These are phyloP conservation scores for Ceratocystis huliohia DNA, from an alignment of 2,329 filamentous ascomycete genomes.

Conservation along the genomic window DNA sequence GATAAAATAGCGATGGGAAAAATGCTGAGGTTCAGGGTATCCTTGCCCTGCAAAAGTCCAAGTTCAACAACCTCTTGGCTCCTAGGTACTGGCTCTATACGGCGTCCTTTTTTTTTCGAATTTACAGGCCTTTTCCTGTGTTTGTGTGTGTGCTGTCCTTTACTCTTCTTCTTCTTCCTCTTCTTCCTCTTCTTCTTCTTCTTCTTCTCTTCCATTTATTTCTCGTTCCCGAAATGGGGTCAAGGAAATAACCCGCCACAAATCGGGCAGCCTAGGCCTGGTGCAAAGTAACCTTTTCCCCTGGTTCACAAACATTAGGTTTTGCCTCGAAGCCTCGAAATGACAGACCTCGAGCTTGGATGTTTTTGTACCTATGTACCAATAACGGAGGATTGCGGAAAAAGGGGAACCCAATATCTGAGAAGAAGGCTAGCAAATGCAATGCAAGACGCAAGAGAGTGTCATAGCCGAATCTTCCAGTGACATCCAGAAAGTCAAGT, in stretches of 20 bases:
- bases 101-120: not conserved
- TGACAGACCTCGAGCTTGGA: not conserved
- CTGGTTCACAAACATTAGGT: slow-evolving; percentile 1
- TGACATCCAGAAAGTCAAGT: not conserved
- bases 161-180: too few species aligned
- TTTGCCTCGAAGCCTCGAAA: not conserved
- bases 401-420: not conserved
- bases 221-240: too few species aligned
- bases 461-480: not conserved
- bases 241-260: not conserved
- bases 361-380: not conserved
- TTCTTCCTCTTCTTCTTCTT: too few species aligned
- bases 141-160: not conserved
- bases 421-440: not conserved
- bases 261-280: not conserved
- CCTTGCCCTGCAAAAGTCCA: not conserved
- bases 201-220: too few species aligned
- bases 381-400: not conserved
- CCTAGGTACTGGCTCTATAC: not conserved
- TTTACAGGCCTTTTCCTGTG: not conserved
- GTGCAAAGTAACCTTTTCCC: not conserved
- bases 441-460: not conserved
- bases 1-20: not conserved
- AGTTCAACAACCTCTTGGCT: not conserved
- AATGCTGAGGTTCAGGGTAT: not conserved